A percentile compares a stretch with the other conserved stretches of the same genome.
phyloP scores from a whole-genome alignment of 2,329 filamentous ascomycete genomes.

The Venturia aucupariae region DNA sequence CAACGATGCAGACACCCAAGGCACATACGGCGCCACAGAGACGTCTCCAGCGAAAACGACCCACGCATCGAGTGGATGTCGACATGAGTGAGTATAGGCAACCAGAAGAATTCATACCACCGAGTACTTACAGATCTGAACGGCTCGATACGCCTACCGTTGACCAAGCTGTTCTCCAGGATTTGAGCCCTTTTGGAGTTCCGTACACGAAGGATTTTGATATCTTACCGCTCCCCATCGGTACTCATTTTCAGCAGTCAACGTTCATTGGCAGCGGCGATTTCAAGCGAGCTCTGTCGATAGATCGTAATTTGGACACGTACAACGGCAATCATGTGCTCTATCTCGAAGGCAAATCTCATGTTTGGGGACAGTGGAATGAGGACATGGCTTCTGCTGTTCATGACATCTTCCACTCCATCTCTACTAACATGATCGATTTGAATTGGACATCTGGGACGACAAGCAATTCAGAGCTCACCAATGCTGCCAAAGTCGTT shows the following conservation, averaged over 20 bases:
- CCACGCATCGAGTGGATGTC: constrained; percentile 31
- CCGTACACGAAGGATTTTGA: constrained; percentile 46
- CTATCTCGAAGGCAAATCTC: constrained; percentile 24
- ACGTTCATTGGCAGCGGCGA: constrained; percentile 52
- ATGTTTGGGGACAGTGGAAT: constrained; percentile 46
- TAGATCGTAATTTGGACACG: constrained; percentile 32
- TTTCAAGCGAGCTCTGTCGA: constrained; percentile 36
- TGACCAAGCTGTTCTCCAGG: constrained; percentile 27
- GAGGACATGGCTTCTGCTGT: constrained; percentile 44
- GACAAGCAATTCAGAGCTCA: background rate
- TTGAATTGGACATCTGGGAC: background rate
- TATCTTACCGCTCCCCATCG: constrained; percentile 38
- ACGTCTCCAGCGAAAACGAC: constrained; percentile 3
- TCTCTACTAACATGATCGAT: background rate
- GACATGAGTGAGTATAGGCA: constrained; percentile 38
- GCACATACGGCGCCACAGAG: background rate
- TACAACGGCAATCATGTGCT: constrained; percentile 29
- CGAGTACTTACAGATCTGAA: constrained; percentile 4
- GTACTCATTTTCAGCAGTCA: constrained; percentile 46
- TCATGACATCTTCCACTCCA: constrained; percentile 25
- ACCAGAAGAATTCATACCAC: constrained; percentile 23
- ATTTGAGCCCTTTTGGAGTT: constrained; percentile 40
- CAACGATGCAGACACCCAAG: background rate
- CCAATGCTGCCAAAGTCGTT: background rate
- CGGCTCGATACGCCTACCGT: background rate